These are phyloP conservation scores for Lactifluus piperatus DNA, from an alignment of 768 basidiomycete genomes.

Conservation along the genomic window DNA sequence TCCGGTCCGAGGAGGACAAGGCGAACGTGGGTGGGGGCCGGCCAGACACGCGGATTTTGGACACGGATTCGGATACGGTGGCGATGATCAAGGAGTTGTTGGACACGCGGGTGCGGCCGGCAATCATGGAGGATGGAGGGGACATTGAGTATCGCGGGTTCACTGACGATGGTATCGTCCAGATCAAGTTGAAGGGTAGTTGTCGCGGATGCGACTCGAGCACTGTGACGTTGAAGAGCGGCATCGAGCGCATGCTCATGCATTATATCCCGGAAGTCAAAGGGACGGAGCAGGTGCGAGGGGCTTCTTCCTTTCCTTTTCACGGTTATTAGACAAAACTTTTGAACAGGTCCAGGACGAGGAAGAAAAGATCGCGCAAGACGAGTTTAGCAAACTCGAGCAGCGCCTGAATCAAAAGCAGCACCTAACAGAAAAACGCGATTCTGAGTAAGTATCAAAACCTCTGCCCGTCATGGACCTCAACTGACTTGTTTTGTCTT, in stretches of 20 bases:
- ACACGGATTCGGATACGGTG: constrained; percentile 92
- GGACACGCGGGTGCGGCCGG: constrained; percentile 90
- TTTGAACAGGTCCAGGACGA: constrained; percentile 66
- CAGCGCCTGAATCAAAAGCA: constrained; percentile 44
- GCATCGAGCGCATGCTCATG: constrained; percentile 98
- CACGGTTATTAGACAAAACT: background rate
- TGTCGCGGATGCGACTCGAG: constrained; percentile 94
- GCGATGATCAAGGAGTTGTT: constrained; percentile 98
- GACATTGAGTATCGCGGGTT: constrained; percentile 96
- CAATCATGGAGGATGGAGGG: constrained; percentile 98
- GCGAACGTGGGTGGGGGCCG: constrained; percentile 85
- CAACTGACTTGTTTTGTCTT: constrained; percentile 14
- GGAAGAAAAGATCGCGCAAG: constrained; percentile 79
- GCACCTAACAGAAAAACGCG: constrained; percentile 26
- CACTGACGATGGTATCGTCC: constrained; percentile 73
- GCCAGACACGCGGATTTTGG: constrained; percentile 88
- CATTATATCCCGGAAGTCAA: constrained; percentile 97
- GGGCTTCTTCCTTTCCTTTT: background rate
- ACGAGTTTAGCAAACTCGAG: constrained; percentile 88
- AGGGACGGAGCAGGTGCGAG: constrained; percentile 73
- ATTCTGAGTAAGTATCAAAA: constrained; percentile 38
- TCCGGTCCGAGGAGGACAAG: constrained; percentile 71
- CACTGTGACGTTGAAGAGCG: constrained; percentile 90
- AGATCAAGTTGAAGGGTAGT: constrained; percentile 90
- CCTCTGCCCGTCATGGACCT: constrained; percentile 7